phyloP scores from a whole-genome alignment of 805 yeast species.

The Metschnikowia kofuensis region DNA sequence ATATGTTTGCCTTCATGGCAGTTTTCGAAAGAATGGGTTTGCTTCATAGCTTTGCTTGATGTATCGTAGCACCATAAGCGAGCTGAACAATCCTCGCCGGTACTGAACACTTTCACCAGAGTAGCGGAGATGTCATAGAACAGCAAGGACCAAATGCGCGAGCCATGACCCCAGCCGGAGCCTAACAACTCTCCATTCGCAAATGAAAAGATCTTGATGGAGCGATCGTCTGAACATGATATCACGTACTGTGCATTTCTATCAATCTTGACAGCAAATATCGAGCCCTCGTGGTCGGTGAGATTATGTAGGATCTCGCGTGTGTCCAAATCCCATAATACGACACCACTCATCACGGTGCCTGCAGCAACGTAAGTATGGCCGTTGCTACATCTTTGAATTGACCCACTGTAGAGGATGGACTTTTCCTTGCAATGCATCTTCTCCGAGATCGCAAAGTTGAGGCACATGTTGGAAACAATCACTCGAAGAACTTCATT shows the following conservation, averaged over 20 bases:
- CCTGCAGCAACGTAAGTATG: constrained; percentile 74
- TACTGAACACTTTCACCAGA: constrained; percentile 49
- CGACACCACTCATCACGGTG: constrained; percentile 85
- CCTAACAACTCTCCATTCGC: constrained; percentile 56
- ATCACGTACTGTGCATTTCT: constrained; percentile 52
- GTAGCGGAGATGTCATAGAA: constrained; percentile 43
- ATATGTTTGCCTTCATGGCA: constrained; percentile 82
- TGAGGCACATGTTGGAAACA: constrained; percentile 25
- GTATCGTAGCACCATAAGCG: constrained; percentile 64
- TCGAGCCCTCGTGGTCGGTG: constrained; percentile 85
- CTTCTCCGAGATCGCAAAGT: constrained; percentile 25
- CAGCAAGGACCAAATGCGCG: constrained; percentile 84
- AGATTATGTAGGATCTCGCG: constrained; percentile 49
- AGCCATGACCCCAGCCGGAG: constrained; percentile 95
- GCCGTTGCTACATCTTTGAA: constrained; percentile 43
- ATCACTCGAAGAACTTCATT: constrained; percentile 50
- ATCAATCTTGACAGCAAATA: constrained; percentile 74
- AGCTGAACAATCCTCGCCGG: constrained; percentile 82
- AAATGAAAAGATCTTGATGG: constrained; percentile 74
- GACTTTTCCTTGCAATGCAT: constrained; percentile 66
- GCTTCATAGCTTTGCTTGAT: constrained; percentile 31
- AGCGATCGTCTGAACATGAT: constrained; percentile 92
- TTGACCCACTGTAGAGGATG: constrained; percentile 82
- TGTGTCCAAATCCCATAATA: constrained; percentile 65
- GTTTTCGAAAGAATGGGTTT: constrained; percentile 49